Conservation (phyloP, 1,284 basidiomycete genomes). For the Ustilago vetiveriae region DNA sequence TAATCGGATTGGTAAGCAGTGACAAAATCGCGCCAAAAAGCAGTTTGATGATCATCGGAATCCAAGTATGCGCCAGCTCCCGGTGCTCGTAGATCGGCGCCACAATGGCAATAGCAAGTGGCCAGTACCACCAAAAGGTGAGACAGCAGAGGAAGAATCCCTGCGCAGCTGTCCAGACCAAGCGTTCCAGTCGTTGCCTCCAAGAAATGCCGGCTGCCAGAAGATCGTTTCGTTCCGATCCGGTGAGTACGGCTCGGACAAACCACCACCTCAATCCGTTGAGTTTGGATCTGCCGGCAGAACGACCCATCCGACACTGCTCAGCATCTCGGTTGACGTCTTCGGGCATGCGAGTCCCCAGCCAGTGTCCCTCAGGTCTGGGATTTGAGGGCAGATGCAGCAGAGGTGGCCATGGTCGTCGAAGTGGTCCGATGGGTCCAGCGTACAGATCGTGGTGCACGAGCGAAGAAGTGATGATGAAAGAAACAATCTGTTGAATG, state of each 20-base stretch:
- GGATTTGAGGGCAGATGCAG: conserved; percentile 56
- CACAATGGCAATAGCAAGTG: conserved; percentile 60
- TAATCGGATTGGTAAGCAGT: conserved; percentile 63
- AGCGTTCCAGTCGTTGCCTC: conserved; percentile 51
- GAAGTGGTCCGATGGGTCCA: conserved; percentile 49
- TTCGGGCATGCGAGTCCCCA: conserved; percentile 39
- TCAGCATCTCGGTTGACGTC: conserved; percentile 39
- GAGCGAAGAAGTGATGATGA: conserved; percentile 59
- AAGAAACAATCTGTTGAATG: conserved; percentile 60
- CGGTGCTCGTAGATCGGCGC: conserved; percentile 62
- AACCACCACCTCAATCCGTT: conserved; percentile 55
- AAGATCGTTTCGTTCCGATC: conserved; percentile 58
- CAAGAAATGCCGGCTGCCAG: conserved; percentile 47
- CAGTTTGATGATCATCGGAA: conserved; percentile 65
- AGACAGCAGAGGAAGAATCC: conserved; percentile 55
- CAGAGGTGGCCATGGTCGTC: conserved; percentile 60
- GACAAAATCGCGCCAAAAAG: conserved; percentile 60
- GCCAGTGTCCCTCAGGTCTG: conserved; percentile 37
- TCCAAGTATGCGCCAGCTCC: conserved; percentile 64
- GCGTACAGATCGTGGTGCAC: conserved; percentile 55
- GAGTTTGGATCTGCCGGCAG: conserved; percentile 17
- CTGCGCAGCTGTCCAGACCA: conserved; percentile 60
- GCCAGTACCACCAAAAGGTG: conserved; percentile 65
- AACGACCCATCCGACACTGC: conserved; percentile 49
- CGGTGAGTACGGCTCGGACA: conserved; percentile 49